A percentile compares a stretch with the other conserved stretches of the same genome.
Evolutionary conservation across 495 filamentous ascomycete species (phyloP).

Genomic region (Staphylotrichum tortipilum): DNA sequence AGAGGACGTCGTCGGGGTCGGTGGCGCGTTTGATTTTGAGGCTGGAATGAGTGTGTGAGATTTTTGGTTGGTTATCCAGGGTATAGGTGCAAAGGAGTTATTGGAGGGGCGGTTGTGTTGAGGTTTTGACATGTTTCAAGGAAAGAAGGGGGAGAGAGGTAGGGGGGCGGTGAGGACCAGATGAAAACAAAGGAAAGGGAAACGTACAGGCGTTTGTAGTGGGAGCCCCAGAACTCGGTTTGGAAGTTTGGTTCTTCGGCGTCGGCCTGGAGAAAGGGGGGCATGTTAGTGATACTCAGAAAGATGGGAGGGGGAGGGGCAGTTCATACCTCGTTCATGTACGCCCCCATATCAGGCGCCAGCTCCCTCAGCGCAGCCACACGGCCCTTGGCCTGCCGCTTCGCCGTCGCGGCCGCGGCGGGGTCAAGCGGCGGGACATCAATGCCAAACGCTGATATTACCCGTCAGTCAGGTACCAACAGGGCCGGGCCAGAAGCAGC

Average conservation of each 20-base stretch:
- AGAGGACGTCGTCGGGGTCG: constrained; percentile 52
- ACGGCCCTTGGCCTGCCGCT: constrained; percentile 32
- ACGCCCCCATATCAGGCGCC: constrained; percentile 30
- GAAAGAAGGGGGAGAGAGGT: background rate
- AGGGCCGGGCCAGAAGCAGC: no score
- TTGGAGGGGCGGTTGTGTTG: background rate
- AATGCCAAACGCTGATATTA: constrained; percentile 9
- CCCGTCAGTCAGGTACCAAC: background rate
- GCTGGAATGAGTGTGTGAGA: no score
- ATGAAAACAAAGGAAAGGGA: no score
- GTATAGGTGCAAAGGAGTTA: background rate
- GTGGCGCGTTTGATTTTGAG: constrained; percentile 41
- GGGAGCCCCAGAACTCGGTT: constrained; percentile 42
- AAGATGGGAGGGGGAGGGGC: background rate
- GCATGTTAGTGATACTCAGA: background rate
- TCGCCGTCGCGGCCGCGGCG: constrained; percentile 30
- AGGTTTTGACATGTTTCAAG: no score
- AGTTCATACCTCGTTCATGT: constrained; percentile 33
- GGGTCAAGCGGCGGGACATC: constrained; percentile 26
- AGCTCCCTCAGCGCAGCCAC: constrained; percentile 34
- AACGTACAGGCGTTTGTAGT: constrained; percentile 36
- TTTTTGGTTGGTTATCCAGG: background rate
- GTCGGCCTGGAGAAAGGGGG: constrained; percentile 28
- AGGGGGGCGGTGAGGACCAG: no score
- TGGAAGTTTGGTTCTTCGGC: constrained; percentile 40